Percentiles rank a stretch among this genome's conserved stretches.
These are phyloP conservation scores for Chlorella vulgaris DNA, from an alignment of 139 green algal genomes.

Conservation along the genomic window DNA sequence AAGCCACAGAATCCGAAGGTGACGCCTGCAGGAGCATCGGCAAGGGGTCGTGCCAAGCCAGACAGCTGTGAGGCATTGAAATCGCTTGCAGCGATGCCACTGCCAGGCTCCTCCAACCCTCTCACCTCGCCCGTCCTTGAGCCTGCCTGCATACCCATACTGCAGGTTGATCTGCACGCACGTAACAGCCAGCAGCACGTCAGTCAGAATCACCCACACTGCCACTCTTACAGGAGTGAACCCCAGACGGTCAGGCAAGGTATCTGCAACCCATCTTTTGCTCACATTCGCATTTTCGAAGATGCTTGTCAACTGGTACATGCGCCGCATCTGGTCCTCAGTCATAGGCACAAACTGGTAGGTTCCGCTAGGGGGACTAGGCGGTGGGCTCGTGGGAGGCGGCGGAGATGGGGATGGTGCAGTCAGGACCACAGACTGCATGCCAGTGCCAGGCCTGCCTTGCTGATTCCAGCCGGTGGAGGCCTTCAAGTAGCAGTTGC, in stretches of 20 bases:
- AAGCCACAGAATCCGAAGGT: slow-evolving; percentile 38
- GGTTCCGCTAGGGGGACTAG: background rate
- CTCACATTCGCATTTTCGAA: slow-evolving; percentile 41
- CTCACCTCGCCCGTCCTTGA: slow-evolving; percentile 11
- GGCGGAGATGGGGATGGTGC: background rate
- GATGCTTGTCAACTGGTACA: slow-evolving; percentile 41
- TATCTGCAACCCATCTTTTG: background rate
- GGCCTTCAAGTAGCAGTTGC: slow-evolving; percentile 9
- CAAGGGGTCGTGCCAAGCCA: background rate
- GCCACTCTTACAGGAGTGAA: background rate
- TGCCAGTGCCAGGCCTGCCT: no score
- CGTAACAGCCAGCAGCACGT: background rate
- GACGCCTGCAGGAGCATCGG: slow-evolving; percentile 13
- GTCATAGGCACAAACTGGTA: slow-evolving; percentile 23
- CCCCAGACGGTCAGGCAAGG: background rate
- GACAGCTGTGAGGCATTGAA: no score
- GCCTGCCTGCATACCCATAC: slow-evolving; percentile 16
- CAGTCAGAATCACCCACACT: background rate
- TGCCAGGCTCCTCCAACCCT: background rate
- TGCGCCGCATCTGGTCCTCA: slow-evolving; percentile 29
- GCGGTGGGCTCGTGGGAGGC: background rate
- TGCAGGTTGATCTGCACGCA: slow-evolving; percentile 23
- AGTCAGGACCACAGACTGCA: slow-evolving; percentile 4
- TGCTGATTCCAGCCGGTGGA: background rate
- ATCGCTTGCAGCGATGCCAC: background rate